Percentiles rank a stretch among this genome's conserved stretches.
Conservation (phyloP, 2,329 filamentous ascomycete species). For the Dryadomyces sulphureus region DNA sequence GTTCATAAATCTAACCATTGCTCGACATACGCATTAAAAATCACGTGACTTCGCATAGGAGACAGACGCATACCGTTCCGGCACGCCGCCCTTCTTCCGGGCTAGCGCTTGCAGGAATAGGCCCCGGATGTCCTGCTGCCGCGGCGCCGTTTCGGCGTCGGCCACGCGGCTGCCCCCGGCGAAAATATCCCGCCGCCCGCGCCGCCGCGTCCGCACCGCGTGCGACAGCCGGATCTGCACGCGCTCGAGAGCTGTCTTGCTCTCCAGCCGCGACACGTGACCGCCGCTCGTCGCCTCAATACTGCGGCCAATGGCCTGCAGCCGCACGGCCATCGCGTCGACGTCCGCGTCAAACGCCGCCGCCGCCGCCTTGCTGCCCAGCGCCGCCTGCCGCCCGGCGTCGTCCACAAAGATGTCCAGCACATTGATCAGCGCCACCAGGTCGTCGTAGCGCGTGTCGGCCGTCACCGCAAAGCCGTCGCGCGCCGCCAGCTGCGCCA, state of each 20-base stretch:
- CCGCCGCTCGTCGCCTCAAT: conserved; percentile 65
- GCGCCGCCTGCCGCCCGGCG: conserved; percentile 10
- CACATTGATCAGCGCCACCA: conserved; percentile 50
- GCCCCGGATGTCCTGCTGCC: conserved; percentile 10
- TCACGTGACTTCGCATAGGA: background rate
- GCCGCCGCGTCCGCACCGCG: conserved; percentile 50
- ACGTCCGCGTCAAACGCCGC: conserved; percentile 52
- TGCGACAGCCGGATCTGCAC: conserved; percentile 60
- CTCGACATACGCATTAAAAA: too few species aligned
- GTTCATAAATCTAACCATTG: too few species aligned
- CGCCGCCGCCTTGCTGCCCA: background rate
- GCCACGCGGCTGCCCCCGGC: background rate
- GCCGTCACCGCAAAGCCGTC: conserved; percentile 32
- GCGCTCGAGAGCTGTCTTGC: conserved; percentile 61
- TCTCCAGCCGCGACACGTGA: conserved; percentile 56
- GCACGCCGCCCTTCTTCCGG: background rate
- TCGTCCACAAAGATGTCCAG: conserved; percentile 65
- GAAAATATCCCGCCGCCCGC: conserved; percentile 35
- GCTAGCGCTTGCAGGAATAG: conserved; percentile 8
- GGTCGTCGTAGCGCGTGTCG: conserved; percentile 51
- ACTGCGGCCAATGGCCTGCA: conserved; percentile 42
- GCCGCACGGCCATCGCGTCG: conserved; percentile 45
- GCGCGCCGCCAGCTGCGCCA: conserved; percentile 16
- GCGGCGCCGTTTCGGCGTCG: background rate
- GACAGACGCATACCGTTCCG: background rate